Evolutionary conservation across 2,329 filamentous ascomycete species (phyloP).

Genomic region (Macrophomina pseudophaseolina): DNA sequence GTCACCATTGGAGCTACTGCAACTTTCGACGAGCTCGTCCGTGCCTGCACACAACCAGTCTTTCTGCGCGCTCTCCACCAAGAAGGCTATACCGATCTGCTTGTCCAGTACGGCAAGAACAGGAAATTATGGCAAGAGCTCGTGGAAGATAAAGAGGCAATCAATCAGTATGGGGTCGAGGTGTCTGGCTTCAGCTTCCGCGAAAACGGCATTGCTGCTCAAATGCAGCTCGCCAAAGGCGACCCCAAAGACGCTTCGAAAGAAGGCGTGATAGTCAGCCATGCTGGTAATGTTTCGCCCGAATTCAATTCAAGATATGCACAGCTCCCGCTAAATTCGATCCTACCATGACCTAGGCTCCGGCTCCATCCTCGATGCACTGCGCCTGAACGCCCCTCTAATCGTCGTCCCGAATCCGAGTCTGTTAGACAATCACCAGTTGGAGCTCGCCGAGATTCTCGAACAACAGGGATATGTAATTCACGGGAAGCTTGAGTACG

Average conservation of each 20-base stretch:
- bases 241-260: conserved; percentile 42
- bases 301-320: too few relatives aligned
- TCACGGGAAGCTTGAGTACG: conserved; percentile 70
- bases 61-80: conserved; percentile 68
- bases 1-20: conserved; percentile 94
- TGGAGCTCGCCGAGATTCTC: conserved; percentile 80
- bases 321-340: too few relatives aligned
- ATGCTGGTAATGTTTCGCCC: conserved; percentile 69
- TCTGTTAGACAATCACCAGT: conserved; percentile 89
- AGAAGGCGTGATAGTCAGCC: conserved; percentile 80
- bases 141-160: conserved; percentile 8
- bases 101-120: conserved; percentile 80
- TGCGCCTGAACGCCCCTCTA: conserved; percentile 75
- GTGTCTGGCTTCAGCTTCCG: conserved; percentile 72
- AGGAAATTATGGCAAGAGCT: conserved; percentile 53
- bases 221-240: conserved; percentile 62
- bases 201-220: conserved; percentile 59
- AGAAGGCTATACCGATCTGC: conserved; percentile 71
- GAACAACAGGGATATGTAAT: conserved; percentile 76
- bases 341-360: conserved; percentile 64
- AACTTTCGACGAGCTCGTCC: conserved; percentile 74
- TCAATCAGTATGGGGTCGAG: conserved; percentile 33
- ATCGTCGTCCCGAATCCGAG: conserved; percentile 85
- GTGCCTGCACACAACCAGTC: conserved; percentile 63
- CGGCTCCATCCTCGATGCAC: conserved; percentile 83